Evolutionary conservation across 108 stramenopile genomes (phyloP).

Genomic region (Bacterosira constricta): DNA sequence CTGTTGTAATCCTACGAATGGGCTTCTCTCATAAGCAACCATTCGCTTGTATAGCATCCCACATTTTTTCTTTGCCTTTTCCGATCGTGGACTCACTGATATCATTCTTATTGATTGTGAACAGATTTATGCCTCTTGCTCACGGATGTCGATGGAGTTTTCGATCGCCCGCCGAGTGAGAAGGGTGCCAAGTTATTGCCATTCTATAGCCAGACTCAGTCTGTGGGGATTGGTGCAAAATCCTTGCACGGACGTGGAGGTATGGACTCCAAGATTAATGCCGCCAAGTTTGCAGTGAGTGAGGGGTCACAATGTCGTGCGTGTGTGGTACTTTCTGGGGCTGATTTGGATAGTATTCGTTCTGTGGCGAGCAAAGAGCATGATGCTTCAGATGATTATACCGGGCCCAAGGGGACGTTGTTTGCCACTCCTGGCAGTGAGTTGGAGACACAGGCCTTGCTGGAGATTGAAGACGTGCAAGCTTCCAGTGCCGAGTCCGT

Average conservation of each 20-base stretch:
- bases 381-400: background rate
- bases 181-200: conserved; percentile 71
- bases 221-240: conserved; percentile 86
- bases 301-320: conserved; percentile 69
- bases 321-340: conserved; percentile 85
- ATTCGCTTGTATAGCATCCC: conserved; percentile 77
- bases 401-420: conserved; percentile 64
- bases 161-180: conserved; percentile 82
- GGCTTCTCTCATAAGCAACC: conserved; percentile 31
- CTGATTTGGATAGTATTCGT: conserved; percentile 79
- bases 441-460: conserved; percentile 70
- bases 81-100: conserved; percentile 24
- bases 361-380: conserved; percentile 55
- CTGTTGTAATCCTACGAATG: conserved; percentile 75
- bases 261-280: conserved; percentile 91
- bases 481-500: conserved; percentile 41
- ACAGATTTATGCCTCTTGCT: conserved; percentile 86
- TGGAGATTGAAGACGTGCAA: conserved; percentile 51
- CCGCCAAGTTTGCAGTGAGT: conserved; percentile 77
- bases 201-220: conserved; percentile 50
- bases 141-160: conserved; percentile 96
- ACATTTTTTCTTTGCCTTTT: conserved; percentile 13
- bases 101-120: too few species aligned
- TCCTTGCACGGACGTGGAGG: conserved; percentile 87
- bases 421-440: conserved; percentile 74